A percentile compares a stretch with the other conserved stretches of the same genome.
phyloP scores from a whole-genome alignment of 371 early-diverging fungal species.

The Rhizopus sp. region DNA sequence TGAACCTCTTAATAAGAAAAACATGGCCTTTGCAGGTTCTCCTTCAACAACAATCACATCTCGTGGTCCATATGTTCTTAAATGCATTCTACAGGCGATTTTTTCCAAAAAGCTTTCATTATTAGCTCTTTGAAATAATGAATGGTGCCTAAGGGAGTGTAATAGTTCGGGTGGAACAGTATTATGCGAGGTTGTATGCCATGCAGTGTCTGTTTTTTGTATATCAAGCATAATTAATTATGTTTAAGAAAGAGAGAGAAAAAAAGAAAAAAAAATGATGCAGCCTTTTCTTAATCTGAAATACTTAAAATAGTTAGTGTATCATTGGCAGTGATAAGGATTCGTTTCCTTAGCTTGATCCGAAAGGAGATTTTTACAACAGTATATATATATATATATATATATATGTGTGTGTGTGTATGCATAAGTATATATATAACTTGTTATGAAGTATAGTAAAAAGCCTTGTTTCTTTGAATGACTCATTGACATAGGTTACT shows the following conservation, averaged over 20 bases:
- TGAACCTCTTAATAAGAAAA: slow-evolving; percentile 78
- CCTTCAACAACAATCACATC: slow-evolving; percentile 74
- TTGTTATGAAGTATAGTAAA: too few relatives aligned
- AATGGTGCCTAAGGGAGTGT: slow-evolving; percentile 39
- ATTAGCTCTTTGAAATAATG: slow-evolving; percentile 47
- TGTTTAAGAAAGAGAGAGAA: background rate
- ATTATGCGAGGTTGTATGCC: slow-evolving; percentile 6
- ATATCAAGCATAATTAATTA: slow-evolving; percentile 16
- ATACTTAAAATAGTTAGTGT: background rate
- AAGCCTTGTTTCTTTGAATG: too few relatives aligned
- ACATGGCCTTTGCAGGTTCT: slow-evolving; percentile 82
- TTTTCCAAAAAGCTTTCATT: slow-evolving; percentile 41
- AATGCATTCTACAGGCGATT: slow-evolving; percentile 46
- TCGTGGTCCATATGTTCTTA: slow-evolving; percentile 56
- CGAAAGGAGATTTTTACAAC: too few relatives aligned
- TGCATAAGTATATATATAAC: too few relatives aligned
- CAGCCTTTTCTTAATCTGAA: background rate
- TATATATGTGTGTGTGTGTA: too few relatives aligned
- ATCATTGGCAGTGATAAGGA: background rate
- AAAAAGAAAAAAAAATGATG: slow-evolving; percentile 2
- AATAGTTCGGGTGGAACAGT: slow-evolving; percentile 41
- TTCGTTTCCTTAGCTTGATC: too few relatives aligned
- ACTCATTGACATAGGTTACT: too few relatives aligned
- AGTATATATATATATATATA: too few relatives aligned
- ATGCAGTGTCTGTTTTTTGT: slow-evolving; percentile 15